Evolutionary conservation across 78 protist species (phyloP), one percentile per base, ranked within the genome.

Genomic region (Bigelowiella natans): DNA sequence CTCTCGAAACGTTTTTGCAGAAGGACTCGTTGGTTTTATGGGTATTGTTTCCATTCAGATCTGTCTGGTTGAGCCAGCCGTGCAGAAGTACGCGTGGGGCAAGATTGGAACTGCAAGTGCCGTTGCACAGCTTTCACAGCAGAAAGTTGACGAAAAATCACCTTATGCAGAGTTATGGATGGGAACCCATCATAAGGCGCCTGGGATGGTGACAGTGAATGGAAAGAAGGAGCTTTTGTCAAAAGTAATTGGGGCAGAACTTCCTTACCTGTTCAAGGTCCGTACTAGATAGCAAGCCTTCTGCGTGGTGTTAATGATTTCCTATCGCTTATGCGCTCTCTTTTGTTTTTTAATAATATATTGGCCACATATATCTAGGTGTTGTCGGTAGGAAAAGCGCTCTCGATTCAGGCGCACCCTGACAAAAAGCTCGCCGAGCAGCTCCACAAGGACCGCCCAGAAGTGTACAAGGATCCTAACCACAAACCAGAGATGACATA

Each of bases 141-240:
- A 30, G 39, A 11, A 30, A n/a, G 37, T 94, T 3, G 88, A 92
- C 36, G 95, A 36, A 2, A 37, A 36, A 1, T 38, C 7, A 84
- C 94, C 96, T 2, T 97, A 96, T 85, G 98, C 98, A 1, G 98
- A 98, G 92, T 88, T 97, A 37, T 98, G 99, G 99, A 93, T 98
- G 96, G 99, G 99, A 30, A 95, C 98, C 37, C 99, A 98, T 85
- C 95, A 95, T 7, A 90, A 39, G 1, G 97, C 95, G 0, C 97
- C 98, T 1, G 82, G 97, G 26, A 34, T n/a, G 37, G 91, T 89
- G 31, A 1, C 36, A 0, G 0, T 39, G 37, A 18, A 85, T 28
- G 87, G 87, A 85, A 85, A 34, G 18, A 28, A 7, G 7, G 51
- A 85, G 38, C 38, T 85, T 18, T 18, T 85, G 36, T 85, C 87